A percentile compares a stretch with the other conserved stretches of the same genome.
Evolutionary conservation across 2,329 filamentous ascomycete species (phyloP).

Genomic region (Aspergillus sp.): DNA sequence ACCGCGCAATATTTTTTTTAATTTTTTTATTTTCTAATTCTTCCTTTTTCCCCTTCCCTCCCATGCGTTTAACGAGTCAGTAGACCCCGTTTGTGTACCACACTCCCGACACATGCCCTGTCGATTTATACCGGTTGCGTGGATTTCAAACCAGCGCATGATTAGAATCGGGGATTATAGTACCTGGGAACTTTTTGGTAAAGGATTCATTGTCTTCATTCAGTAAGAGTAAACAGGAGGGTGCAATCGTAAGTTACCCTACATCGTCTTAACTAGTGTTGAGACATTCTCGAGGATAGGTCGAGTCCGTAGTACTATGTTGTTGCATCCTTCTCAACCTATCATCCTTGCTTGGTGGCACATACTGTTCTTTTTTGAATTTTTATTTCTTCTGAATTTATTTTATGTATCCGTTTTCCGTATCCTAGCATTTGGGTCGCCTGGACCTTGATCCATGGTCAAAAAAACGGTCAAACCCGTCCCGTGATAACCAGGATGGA

Average conservation of each 20-base stretch:
- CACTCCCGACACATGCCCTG: not conserved
- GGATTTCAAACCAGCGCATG: too few relatives aligned
- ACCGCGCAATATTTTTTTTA: not conserved
- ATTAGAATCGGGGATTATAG: too few relatives aligned
- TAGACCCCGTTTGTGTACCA: not conserved
- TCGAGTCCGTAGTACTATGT: too few relatives aligned
- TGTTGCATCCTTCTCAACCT: too few relatives aligned
- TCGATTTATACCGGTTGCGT: not conserved
- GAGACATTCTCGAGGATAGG: too few relatives aligned
- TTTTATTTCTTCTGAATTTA: not conserved
- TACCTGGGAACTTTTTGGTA: too few relatives aligned
- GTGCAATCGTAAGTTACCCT: too few relatives aligned
- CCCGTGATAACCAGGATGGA: constrained; percentile 7
- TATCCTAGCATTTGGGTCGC: not conserved
- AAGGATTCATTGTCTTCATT: too few relatives aligned
- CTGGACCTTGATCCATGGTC: constrained; percentile 8
- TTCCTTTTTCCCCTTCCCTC: not conserved
- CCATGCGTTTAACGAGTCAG: not conserved
- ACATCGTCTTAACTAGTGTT: too few relatives aligned
- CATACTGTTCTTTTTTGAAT: not conserved
- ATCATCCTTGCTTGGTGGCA: not conserved
- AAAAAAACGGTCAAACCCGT: constrained; percentile 15
- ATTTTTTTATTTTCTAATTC: not conserved
- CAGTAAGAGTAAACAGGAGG: too few relatives aligned
- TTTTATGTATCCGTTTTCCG: not conserved